A percentile compares a stretch with the other conserved stretches of the same genome.
Conservation (phyloP, 2,329 filamentous ascomycete genomes). For the Cordyceps pruinosa region DNA sequence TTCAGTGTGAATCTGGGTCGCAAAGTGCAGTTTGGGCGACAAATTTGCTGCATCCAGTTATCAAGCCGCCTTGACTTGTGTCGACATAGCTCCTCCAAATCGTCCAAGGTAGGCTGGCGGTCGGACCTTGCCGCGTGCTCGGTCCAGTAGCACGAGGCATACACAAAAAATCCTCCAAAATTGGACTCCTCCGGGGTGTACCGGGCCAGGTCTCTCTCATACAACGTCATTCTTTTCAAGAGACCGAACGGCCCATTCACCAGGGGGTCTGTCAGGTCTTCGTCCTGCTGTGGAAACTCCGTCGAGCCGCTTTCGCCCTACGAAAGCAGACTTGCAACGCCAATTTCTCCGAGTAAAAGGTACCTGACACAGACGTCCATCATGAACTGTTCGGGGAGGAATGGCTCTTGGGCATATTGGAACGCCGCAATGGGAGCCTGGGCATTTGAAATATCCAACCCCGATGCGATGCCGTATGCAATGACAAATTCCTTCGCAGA, state of each 20-base stretch:
- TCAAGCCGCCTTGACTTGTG: background rate
- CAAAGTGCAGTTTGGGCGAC: background rate
- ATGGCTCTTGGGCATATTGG: background rate
- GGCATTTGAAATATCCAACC: background rate
- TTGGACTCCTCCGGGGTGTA: background rate
- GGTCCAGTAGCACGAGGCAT: background rate
- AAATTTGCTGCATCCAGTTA: background rate
- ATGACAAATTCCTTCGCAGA: background rate
- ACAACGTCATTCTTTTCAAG: background rate
- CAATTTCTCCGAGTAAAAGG: background rate
- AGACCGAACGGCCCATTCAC: background rate
- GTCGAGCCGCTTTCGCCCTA: background rate
- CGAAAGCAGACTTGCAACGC: background rate
- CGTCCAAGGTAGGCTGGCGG: background rate
- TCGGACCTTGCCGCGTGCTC: background rate
- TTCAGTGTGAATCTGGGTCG: background rate
- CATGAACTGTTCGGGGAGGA: background rate
- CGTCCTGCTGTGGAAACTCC: background rate
- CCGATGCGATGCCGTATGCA: background rate
- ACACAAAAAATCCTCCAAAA: background rate
- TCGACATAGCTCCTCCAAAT: background rate
- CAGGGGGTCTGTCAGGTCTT: background rate
- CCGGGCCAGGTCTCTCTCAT: background rate
- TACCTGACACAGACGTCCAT: background rate
- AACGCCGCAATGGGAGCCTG: background rate